Base-by-base conservation (phyloP, 1,284 basidiomycete species). In the Takashimella tepidaria region DNA sequence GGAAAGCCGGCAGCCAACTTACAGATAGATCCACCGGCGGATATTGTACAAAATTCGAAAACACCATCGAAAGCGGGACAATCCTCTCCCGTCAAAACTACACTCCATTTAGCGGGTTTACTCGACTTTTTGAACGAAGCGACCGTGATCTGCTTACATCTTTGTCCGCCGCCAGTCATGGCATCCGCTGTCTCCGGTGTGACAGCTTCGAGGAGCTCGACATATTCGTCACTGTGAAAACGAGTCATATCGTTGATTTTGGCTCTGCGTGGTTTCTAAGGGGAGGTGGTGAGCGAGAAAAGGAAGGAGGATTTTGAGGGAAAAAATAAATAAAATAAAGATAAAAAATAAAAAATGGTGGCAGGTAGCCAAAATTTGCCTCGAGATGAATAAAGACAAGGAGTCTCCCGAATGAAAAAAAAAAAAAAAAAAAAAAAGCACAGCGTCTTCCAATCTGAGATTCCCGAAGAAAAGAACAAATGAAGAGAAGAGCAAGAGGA, bases 151-250 rank as follows among this genome's bases (percentile, higher is more conserved):
- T 42, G 80, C 88, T 68, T 64, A 91, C 91, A 95, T 73, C 88
- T 79, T 49, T 84, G 84, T 12, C 89, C 90, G 54, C 88, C 83
- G 59, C 84, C 88, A 1, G 90, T 93, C 65, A 97, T 76, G 50
- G 88, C 85, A 60, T 88, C 86, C 1, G 81, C 84, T 5, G 87
- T 92, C 73, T 96, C 92, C 0, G 92, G 92, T 0, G 88, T 89
- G 31, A 98, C 92, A 47, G 84, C 83, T 53, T 83, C 82, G 24
- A 98, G 78, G 63, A 98, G 93, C 65, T 97, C 84, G 58, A 98
- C 83, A 75, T 97, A 98, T 79, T 98, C 95, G 77, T 98, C 95
- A 11, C 93, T 95, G 74, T 98, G 96, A 73, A 98, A 98, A 19
- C 85, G 78, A 3, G 89, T 88, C 88, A 98, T 90, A 47, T 85